These are phyloP conservation scores for Talaromyces sp. DNA, from an alignment of 2,329 filamentous ascomycete genomes.

Conservation along the genomic window DNA sequence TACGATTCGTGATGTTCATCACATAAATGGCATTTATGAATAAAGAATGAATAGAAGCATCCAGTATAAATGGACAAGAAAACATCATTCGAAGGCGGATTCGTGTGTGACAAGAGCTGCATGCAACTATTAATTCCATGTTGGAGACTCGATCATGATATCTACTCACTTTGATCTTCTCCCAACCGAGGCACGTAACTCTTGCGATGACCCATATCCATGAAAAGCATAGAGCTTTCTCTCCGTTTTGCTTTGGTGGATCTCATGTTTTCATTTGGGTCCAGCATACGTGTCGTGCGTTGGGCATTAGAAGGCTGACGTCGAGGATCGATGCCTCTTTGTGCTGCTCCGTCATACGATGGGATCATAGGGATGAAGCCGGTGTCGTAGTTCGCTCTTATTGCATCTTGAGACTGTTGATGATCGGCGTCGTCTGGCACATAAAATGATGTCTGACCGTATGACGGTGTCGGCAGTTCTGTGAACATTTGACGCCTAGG, in stretches of 20 bases:
- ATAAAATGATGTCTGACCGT: constrained; percentile 55
- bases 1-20: constrained; percentile 9
- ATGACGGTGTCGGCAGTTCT: constrained; percentile 62
- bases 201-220: constrained; percentile 37
- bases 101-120: constrained; percentile 20
- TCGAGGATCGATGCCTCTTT: constrained; percentile 29
- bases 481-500: constrained; percentile 64
- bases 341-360: constrained; percentile 42
- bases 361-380: constrained; percentile 52
- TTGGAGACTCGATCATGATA: not conserved
- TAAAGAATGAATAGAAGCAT: not conserved
- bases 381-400: constrained; percentile 42
- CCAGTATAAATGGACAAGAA: not conserved
- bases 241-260: constrained; percentile 45
- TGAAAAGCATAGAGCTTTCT: constrained; percentile 48
- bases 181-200: constrained; percentile 24
- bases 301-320: constrained; percentile 22
- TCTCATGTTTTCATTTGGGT: constrained; percentile 36
- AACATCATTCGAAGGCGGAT: constrained; percentile 20
- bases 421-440: constrained; percentile 28
- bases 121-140: constrained; percentile 4
- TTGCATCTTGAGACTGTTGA: constrained; percentile 23
- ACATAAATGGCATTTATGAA: constrained; percentile 7
- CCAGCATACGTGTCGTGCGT: constrained; percentile 33
- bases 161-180: constrained; percentile 25